phyloP scores from a whole-genome alignment of 306 rosid species.

The Argentina anserina region DNA sequence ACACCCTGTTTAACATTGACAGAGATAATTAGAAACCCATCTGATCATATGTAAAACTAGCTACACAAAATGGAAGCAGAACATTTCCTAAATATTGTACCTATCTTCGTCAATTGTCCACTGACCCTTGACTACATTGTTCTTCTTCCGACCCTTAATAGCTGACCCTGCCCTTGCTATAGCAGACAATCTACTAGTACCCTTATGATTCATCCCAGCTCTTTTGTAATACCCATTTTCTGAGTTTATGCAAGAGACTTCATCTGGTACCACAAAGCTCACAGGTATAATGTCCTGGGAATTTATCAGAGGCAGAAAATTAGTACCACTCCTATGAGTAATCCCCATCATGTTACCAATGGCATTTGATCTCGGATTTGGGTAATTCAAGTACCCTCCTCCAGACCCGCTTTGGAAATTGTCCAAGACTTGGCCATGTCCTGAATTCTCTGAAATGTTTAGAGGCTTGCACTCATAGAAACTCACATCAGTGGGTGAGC shows the following conservation, averaged over 20 bases:
- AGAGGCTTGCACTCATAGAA: constrained; percentile 46
- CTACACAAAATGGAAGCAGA: neutral
- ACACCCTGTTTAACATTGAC: constrained; percentile 37
- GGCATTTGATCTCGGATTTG: constrained; percentile 31
- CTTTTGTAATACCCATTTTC: constrained; percentile 40
- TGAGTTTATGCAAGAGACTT: constrained; percentile 56
- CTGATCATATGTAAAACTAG: neutral
- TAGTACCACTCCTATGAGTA: constrained; percentile 27
- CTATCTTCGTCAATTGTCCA: constrained; percentile 92
- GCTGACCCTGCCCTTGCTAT: constrained; percentile 30
- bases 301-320: constrained; percentile 21
- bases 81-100: constrained; percentile 23
- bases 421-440: constrained; percentile 47
- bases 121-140: constrained; percentile 73
- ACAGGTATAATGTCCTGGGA: constrained; percentile 39
- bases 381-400: constrained; percentile 37
- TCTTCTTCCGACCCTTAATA: constrained; percentile 49
- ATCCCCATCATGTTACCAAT: constrained; percentile 27
- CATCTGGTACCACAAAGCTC: constrained; percentile 57
- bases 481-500: constrained; percentile 32
- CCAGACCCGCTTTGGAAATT: constrained; percentile 37
- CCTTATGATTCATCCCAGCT: constrained; percentile 32
- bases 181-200: constrained; percentile 25
- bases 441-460: constrained; percentile 28
- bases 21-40: neutral